phyloP scores from a whole-genome alignment of 202 grass and related monocot species.

The Panicum virgatum region DNA sequence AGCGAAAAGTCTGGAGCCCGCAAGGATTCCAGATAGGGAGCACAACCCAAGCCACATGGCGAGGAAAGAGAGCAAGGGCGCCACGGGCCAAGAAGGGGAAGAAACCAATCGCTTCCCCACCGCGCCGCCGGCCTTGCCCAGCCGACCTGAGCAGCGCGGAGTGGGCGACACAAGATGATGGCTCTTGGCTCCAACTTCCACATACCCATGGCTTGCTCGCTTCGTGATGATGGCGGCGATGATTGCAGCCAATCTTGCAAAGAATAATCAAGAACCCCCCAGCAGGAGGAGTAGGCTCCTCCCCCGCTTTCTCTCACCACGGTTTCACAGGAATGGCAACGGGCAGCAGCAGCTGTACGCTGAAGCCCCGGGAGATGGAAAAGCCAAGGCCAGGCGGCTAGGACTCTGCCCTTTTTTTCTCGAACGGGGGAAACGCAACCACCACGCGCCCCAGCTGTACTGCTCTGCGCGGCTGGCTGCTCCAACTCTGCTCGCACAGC shows the following conservation, averaged over 20 bases:
- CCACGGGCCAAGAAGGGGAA: background rate
- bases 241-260: background rate
- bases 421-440: slow-evolving; percentile 26
- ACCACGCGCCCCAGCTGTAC: slow-evolving; percentile 21
- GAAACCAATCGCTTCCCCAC: background rate
- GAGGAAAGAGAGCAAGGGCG: background rate
- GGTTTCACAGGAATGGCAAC: slow-evolving; percentile 28
- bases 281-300: background rate
- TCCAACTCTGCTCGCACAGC: background rate
- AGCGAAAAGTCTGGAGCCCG: background rate
- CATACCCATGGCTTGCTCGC: slow-evolving; percentile 35
- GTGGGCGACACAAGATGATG: background rate
- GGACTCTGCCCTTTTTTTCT: slow-evolving; percentile 8
- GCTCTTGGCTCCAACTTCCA: background rate
- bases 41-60: background rate
- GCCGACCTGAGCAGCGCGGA: background rate
- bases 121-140: background rate
- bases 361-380: background rate
- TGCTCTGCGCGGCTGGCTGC: background rate
- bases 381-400: background rate
- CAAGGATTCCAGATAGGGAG: background rate
- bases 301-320: background rate
- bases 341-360: background rate
- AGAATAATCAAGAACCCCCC: background rate
- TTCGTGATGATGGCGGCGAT: background rate